A percentile compares a stretch with the other conserved stretches of the same genome.
phyloP scores from a whole-genome alignment of 2,329 filamentous ascomycete species.

The Colletotrichum spinosum region DNA sequence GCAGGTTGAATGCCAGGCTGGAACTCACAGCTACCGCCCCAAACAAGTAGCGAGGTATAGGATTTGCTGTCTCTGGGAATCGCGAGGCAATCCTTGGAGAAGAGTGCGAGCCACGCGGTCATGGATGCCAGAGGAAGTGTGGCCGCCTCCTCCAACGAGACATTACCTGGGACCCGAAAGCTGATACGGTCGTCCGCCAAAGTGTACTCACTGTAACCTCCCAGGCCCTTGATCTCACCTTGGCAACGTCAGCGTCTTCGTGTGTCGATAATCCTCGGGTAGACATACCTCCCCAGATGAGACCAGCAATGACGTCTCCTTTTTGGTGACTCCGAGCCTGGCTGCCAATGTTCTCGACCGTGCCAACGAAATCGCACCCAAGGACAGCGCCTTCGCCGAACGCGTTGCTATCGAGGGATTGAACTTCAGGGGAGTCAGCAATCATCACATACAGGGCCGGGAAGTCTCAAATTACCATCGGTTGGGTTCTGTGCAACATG shows the following conservation, averaged over 20 bases:
- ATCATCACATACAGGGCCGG: neutral
- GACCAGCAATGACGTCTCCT: slow-evolving; percentile 41
- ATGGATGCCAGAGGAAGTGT: slow-evolving; percentile 53
- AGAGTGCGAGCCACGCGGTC: slow-evolving; percentile 54
- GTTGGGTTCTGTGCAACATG: slow-evolving; percentile 44
- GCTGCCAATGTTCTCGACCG: slow-evolving; percentile 47
- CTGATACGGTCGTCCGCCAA: slow-evolving; percentile 54
- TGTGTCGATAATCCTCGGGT: accelerated
- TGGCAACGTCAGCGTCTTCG: neutral
- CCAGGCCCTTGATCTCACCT: slow-evolving; percentile 47
- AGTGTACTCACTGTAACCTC: slow-evolving; percentile 53
- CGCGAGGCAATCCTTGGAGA: slow-evolving; percentile 50
- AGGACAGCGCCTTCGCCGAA: slow-evolving; percentile 52
- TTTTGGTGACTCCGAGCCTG: slow-evolving; percentile 34
- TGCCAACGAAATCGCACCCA: slow-evolving; percentile 51
- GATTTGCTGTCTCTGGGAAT: slow-evolving; percentile 42
- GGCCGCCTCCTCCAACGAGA: slow-evolving; percentile 46
- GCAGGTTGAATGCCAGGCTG: neutral
- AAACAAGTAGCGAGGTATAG: slow-evolving; percentile 49
- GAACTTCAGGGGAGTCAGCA: slow-evolving; percentile 39
- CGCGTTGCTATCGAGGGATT: slow-evolving; percentile 48
- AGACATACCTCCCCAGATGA: slow-evolving; percentile 45
- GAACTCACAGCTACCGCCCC: slow-evolving; percentile 56
- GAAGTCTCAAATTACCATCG: slow-evolving; percentile 35
- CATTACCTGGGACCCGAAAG: slow-evolving; percentile 49